Evolutionary conservation across 2,329 filamentous ascomycete genomes (phyloP), one percentile per base, ranked within the genome.

Genomic region (Lecanoromycetidae sp.): DNA sequence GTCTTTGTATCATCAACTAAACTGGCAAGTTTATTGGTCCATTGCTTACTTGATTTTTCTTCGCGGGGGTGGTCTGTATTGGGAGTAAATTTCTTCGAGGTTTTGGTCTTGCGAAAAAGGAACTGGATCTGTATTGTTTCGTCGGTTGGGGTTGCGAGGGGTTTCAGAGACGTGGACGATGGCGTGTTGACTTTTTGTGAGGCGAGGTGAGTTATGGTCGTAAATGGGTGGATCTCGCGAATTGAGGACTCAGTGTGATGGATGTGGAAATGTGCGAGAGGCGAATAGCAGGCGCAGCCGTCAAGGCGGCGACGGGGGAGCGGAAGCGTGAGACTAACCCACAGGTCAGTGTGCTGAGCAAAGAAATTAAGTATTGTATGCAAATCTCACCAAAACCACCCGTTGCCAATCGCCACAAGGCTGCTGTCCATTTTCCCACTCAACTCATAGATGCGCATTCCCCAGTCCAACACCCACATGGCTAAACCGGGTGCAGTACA

Each of bases 151-250:
- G 20, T 22, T 9, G 44, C 26, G 19, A 40, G 17, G 3, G 30
- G 19, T 32, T 53, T 53, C 33, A 49, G 45, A 2, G 44, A 42
- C 9, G 44, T 37, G 2, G 41, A 39, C 34, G 26, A 30, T 45
- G 46, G 37, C 7, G 48, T 46, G 17, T 29, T 35, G 10, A 44
- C 32, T 25, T 55, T 55, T 34, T 53, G 40, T 5, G 53, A 52
- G 4, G 51, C 52, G 13, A 56, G 52, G 44, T 55, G 53, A 6
- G 55, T 59, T 13, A 54, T 55, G 4, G 57, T 59, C 10, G 56
- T 58, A 45, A 59, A 58, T n/a, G 57, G 57, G 48, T 59, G 57
- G 8, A 59, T 46, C 38, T 59, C 56, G n/a, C 57, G 53, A 30
- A 53, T 44, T 6, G 57, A 58, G 12, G 56, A 57, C 4, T 50